Percentiles rank a stretch among this genome's conserved stretches.
phyloP scores from a whole-genome alignment of 106 monocot species.

The Xerophyta viscosa region DNA sequence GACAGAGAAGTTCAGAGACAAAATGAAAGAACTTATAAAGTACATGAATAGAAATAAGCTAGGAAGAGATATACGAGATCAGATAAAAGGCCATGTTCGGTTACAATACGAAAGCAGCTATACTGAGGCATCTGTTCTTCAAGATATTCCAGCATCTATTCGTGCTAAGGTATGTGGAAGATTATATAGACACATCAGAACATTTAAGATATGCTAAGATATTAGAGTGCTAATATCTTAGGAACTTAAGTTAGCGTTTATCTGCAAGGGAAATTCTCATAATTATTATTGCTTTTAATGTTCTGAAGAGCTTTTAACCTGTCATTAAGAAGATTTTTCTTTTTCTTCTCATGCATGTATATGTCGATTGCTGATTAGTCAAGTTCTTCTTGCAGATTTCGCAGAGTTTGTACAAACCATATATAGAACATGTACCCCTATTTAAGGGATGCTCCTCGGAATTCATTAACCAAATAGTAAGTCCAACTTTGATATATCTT shows the following conservation, averaged over 20 bases:
- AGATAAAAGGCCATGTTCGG: conserved; percentile 88
- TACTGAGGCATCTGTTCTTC: conserved; percentile 68
- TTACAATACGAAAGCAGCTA: conserved; percentile 91
- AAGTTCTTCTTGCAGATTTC: conserved; percentile 49
- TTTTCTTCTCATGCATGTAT: no score
- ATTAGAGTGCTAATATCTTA: no score
- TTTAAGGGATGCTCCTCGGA: conserved; percentile 90
- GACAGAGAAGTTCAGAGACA: conserved; percentile 87
- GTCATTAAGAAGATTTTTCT: no score
- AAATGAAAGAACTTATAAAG: conserved; percentile 80
- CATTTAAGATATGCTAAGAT: no score
- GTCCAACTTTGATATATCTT: conserved; percentile 15
- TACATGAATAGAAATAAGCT: conserved; percentile 91
- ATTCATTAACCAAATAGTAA: conserved; percentile 94
- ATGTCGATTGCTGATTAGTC: neutral
- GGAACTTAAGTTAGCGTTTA: no score
- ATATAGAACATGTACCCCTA: conserved; percentile 57
- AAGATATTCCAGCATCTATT: conserved; percentile 80
- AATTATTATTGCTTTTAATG: no score
- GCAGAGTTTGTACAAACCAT: conserved; percentile 69
- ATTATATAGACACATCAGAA: neutral
- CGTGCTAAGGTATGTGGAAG: conserved; percentile 98
- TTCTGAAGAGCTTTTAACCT: neutral
- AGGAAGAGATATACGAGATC: conserved; percentile 59
- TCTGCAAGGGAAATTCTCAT: no score